phyloP scores from a whole-genome alignment of 2,329 filamentous ascomycete species.

The Paecilomyces fulvus region DNA sequence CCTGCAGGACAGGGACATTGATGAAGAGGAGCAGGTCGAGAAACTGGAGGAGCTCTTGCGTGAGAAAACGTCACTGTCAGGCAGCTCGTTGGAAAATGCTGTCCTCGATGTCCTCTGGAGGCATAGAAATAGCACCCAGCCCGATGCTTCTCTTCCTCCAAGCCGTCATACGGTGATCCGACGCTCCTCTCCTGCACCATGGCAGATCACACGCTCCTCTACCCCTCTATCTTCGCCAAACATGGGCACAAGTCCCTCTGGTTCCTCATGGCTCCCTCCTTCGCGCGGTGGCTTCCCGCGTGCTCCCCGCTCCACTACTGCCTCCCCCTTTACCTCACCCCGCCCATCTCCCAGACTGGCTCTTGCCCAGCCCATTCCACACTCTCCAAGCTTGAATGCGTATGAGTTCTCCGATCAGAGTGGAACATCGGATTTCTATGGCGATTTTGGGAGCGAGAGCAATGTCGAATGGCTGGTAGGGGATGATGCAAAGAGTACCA shows the following conservation, averaged over 20 bases:
- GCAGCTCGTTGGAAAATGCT: conserved; percentile 71
- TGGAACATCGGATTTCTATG: conserved; percentile 75
- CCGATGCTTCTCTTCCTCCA: conserved; percentile 64
- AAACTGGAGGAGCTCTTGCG: conserved; percentile 73
- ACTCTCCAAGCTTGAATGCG: conserved; percentile 87
- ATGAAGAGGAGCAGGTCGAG: conserved; percentile 89
- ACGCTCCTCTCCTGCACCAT: conserved; percentile 83
- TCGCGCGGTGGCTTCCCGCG: conserved; percentile 69
- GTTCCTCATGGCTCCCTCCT: conserved; percentile 66
- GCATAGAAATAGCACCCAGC: conserved; percentile 17
- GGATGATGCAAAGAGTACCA: conserved; percentile 73
- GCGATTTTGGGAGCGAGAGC: conserved; percentile 75
- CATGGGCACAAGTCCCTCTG: conserved; percentile 66
- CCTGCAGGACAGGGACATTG: conserved; percentile 65
- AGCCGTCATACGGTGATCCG: conserved; percentile 83
- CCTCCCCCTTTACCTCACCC: conserved; percentile 88
- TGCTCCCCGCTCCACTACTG: conserved; percentile 65
- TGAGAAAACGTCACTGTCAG: conserved; percentile 63
- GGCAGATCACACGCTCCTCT: conserved; percentile 66
- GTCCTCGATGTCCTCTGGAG: conserved; percentile 77
- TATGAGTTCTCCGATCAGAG: conserved; percentile 89
- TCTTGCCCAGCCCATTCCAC: conserved; percentile 85
- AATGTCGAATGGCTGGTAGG: conserved; percentile 94
- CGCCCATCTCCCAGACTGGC: conserved; percentile 86
- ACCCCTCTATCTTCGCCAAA: conserved; percentile 78